Base-by-base conservation (phyloP, 257 asterid genomes). In the Primulina eburnea region DNA sequence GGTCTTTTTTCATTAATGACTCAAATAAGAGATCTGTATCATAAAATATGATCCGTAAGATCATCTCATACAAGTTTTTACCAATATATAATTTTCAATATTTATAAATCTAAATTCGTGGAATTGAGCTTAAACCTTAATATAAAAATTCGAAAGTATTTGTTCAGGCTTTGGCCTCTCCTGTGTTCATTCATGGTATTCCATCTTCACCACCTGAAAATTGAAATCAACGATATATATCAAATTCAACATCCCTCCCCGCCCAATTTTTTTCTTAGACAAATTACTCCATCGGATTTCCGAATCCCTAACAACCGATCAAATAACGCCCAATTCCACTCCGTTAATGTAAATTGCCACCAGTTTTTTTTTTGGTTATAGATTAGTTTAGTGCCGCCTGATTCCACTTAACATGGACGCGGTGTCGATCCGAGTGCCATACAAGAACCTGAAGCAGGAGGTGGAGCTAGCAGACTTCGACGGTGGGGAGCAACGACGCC, bases 381-480 rank as follows among this genome's bases (percentile, higher is more conserved):
- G 56, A 47, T 47, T 16, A 16, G 7, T 47, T 47, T 47, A 4
- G 4, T 47, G 0, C 7, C 18, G 57, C 57, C 12, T 53, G 58
- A 77, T 70, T 64, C 20, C 71, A 55, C 52, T 24, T 7, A 18
- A 16, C 57, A 92, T 92, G 96, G 99, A 93, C 69, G 85, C 86
- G 67, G 93, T 85, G 66, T 86, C 99, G 82, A 92, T 88, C 82
- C 86, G 88, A 64, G 86, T 94, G 40, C 95, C 97, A 34, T 94
- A 94, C 80, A 70, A 73, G 72, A 89, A 85, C 82, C 72, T 94
- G 82, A 84, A 84, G 78, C 90, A 81, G 77, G 99, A 94, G 76
- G 95, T 92, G 67, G 99, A 94, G 62, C 82, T 94, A 68, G 92
- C 78, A 20, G 80, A 75, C 75, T 79, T 78, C 69, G 96, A 82